phyloP scores from a whole-genome alignment of 306 rosid species.

The Carpinus viminea region DNA sequence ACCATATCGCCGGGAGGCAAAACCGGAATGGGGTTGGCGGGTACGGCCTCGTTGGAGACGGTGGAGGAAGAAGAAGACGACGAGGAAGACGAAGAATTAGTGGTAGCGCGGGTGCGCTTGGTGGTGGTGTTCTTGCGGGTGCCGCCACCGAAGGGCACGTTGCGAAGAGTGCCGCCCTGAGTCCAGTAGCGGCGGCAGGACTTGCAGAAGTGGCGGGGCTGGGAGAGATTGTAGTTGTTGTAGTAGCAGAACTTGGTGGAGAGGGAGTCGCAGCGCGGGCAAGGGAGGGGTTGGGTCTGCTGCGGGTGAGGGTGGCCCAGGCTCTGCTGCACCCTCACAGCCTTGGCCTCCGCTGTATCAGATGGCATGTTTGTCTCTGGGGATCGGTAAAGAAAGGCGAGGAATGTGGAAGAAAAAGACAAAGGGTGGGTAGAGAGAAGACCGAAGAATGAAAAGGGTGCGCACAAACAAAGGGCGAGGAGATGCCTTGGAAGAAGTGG shows the following conservation, averaged over 20 bases:
- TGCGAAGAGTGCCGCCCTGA: conserved; percentile 54
- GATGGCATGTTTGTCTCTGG: conserved; percentile 35
- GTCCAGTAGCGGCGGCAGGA: conserved; percentile 67
- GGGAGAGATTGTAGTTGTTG: conserved; percentile 61
- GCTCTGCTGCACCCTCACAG: neutral
- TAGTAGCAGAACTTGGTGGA: conserved; percentile 61
- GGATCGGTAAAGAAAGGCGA: neutral
- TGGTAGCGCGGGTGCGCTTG: conserved; percentile 33
- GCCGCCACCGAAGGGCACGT: conserved; percentile 59
- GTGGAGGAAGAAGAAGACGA: conserved; percentile 35
- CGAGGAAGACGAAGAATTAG: conserved; percentile 18
- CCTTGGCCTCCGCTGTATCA: conserved; percentile 7
- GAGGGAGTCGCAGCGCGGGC: conserved; percentile 56
- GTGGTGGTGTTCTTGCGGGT: conserved; percentile 45
- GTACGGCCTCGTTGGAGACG: conserved; percentile 4
- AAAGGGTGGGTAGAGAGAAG: neutral
- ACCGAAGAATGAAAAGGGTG: neutral
- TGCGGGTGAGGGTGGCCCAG: conserved; percentile 35
- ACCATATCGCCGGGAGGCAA: conserved; percentile 10
- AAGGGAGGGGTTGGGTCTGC: conserved; percentile 37
- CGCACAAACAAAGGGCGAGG: neutral
- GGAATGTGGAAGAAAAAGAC: conserved; percentile 1
- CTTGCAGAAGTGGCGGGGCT: conserved; percentile 65
- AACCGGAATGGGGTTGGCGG: conserved; percentile 7
- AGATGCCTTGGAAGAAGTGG: neutral